Conservation (phyloP, 1,139 yeast species). For the Yamadazyma taylorii region DNA sequence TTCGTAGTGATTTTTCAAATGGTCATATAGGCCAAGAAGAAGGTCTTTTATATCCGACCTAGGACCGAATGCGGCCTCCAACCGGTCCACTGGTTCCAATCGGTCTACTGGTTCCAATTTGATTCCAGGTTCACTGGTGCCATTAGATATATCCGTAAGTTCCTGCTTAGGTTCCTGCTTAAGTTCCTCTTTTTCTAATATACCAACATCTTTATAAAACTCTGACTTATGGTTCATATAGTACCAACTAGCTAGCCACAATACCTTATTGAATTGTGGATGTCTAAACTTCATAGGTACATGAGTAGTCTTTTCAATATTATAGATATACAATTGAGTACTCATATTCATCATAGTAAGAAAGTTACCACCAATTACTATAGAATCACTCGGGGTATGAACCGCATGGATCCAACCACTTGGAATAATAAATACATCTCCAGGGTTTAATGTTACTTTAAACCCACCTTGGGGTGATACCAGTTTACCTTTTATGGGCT, state of each 20-base stretch:
- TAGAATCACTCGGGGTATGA: conserved; percentile 74
- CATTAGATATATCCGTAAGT: too few species aligned
- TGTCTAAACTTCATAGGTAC: conserved; percentile 78
- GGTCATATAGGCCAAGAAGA: conserved; percentile 11
- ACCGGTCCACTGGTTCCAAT: too few species aligned
- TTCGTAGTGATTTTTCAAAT: conserved; percentile 26
- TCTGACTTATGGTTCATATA: conserved; percentile 29
- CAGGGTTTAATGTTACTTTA: conserved; percentile 60
- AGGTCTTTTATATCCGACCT: conserved; percentile 4
- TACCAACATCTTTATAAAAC: conserved; percentile 21
- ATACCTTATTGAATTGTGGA: conserved; percentile 69
- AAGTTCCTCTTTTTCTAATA: too few species aligned
- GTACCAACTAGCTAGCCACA: conserved; percentile 64
- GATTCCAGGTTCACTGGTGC: too few species aligned
- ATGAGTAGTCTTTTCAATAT: conserved; percentile 63
- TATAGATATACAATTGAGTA: conserved; percentile 60
- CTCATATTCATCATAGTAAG: conserved; percentile 62
- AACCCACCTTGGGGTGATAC: conserved; percentile 48
- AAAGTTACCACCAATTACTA: conserved; percentile 87
- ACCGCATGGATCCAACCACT: conserved; percentile 96
- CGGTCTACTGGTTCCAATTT: too few species aligned
- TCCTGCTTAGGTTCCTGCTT: conserved; percentile 8
- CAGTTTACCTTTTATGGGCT: conserved; percentile 24
- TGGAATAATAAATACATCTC: conserved; percentile 81
- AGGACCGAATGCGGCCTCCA: too few species aligned